Evolutionary conservation across 768 basidiomycete species (phyloP), one percentile per base, ranked within the genome.

Genomic region (Gautieria morchelliformis): DNA sequence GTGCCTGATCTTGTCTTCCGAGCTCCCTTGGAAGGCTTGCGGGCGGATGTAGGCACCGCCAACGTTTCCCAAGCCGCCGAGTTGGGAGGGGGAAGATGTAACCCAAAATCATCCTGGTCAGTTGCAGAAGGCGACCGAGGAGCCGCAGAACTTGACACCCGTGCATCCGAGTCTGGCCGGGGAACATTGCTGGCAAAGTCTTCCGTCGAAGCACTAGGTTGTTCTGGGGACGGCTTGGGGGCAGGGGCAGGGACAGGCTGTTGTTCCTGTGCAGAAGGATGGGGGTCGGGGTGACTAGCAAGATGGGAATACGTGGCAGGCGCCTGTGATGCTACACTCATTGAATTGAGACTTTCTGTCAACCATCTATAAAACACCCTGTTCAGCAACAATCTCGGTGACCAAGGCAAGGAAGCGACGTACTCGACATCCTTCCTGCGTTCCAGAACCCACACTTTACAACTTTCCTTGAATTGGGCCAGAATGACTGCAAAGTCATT

Each of bases 401-500:
- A 19, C 12, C 27, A 41, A 6, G 7, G 2, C 53, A 63, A 24
- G 17, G 44, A 14, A n/a, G 53, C 42, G 17, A 67, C 85, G 68
- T 64, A 91, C 89, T 83, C 83, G 27, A 89, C 75, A 67, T 94
- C 90, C 50, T 83, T 78, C 59, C 83, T 79, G 42, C 94, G 76
- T 17, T 76, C 72, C 45, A 79, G 77, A 49, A 82, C 83, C 88
- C 91, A 96, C 4, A 76, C 75, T 63, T 79, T 80, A 67, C 89
- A 93, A 2, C 76, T 76, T 53, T 86, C 85, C 66, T 83, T 87
- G 73, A 92, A 89, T 59, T 84, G 79, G 6, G 76, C 71, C 1
- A 95, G 68, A 46, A 94, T 81, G 11, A 75, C 79, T 3, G 81
- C 78, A 55, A 98, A 78, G 63, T 90, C 87, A 60, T 91, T 93